Percentiles rank a stretch among this genome's conserved stretches.
These are phyloP conservation scores for Ascochyta clinopodiicola DNA, from an alignment of 2,329 filamentous ascomycete species.

Conservation along the genomic window DNA sequence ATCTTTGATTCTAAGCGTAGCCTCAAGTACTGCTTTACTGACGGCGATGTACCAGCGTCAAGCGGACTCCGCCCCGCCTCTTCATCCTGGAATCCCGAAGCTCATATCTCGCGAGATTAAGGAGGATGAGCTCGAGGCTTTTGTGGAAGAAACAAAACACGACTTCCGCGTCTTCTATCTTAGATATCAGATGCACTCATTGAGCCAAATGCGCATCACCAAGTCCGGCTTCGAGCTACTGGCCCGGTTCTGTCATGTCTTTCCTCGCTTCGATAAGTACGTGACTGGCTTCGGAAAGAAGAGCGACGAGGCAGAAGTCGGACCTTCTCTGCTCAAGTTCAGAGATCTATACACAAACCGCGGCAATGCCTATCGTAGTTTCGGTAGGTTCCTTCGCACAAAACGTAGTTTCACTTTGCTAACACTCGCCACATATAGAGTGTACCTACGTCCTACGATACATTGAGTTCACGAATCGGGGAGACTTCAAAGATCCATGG, in stretches of 20 bases:
- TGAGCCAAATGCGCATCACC: conserved; percentile 26
- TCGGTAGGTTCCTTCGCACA: neutral
- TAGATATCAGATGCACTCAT: conserved; percentile 21
- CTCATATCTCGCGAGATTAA: neutral
- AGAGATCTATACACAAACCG: neutral
- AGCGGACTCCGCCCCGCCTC: neutral
- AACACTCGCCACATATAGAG: neutral
- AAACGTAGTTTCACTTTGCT: too few species aligned
- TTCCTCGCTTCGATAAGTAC: conserved; percentile 30
- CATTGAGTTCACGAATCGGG: conserved; percentile 3
- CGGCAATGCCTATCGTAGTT: neutral
- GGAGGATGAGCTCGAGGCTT: neutral
- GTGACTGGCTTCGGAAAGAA: conserved; percentile 22
- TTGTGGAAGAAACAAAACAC: conserved; percentile 14
- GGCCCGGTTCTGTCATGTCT: conserved; percentile 21
- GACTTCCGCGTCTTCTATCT: conserved; percentile 31
- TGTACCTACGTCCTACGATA: conserved; percentile 9
- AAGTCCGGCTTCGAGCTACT: conserved; percentile 9
- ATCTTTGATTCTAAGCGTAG: too few species aligned
- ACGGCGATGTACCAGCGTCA: neutral
- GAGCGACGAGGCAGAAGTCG: conserved; percentile 22
- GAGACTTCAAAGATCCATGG: conserved; percentile 13
- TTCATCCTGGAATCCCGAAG: neutral
- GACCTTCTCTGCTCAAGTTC: conserved; percentile 25
- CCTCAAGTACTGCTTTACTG: neutral